Percentiles rank a stretch among this genome's conserved stretches.
Conservation (phyloP, 2,329 filamentous ascomycete species). For the Alternaria viburni region DNA sequence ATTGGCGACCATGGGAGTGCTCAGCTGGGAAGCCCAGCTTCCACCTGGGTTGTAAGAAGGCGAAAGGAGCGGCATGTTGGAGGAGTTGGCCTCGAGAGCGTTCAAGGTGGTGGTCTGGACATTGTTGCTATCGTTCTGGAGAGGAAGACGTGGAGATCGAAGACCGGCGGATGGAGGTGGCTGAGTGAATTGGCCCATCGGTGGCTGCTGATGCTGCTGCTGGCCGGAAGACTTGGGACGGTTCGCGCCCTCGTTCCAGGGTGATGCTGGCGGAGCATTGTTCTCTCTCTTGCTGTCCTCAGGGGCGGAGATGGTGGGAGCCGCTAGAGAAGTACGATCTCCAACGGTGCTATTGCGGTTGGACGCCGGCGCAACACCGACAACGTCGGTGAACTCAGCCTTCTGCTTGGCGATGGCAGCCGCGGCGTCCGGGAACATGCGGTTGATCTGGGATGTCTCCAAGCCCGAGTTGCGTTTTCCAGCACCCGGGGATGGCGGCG, state of each 20-base stretch:
- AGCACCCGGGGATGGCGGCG: conserved; percentile 72
- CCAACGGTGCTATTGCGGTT: conserved; percentile 90
- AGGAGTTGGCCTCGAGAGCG: conserved; percentile 69
- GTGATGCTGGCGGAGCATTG: conserved; percentile 70
- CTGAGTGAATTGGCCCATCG: conserved; percentile 92
- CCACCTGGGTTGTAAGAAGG: conserved; percentile 78
- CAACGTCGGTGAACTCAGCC: conserved; percentile 95
- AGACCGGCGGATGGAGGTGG: conserved; percentile 76
- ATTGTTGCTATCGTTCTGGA: conserved; percentile 69
- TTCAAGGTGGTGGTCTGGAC: conserved; percentile 85
- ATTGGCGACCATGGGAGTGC: conserved; percentile 91
- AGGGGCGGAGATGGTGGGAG: conserved; percentile 75
- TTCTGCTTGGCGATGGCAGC: conserved; percentile 99
- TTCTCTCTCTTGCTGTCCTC: conserved; percentile 69
- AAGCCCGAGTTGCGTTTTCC: conserved; percentile 91
- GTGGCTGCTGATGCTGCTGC: conserved; percentile 56
- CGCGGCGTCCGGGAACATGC: conserved; percentile 98
- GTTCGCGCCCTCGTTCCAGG: conserved; percentile 71
- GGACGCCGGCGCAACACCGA: conserved; percentile 85
- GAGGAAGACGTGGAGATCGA: conserved; percentile 76
- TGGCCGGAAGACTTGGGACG: conserved; percentile 82
- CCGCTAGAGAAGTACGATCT: conserved; percentile 74
- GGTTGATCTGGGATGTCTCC: conserved; percentile 91
- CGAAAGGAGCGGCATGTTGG: conserved; percentile 84
- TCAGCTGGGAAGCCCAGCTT: conserved; percentile 98